Evolutionary conservation across 129 eudicot genomes (phyloP).

Genomic region (Flaveria bidentis): DNA sequence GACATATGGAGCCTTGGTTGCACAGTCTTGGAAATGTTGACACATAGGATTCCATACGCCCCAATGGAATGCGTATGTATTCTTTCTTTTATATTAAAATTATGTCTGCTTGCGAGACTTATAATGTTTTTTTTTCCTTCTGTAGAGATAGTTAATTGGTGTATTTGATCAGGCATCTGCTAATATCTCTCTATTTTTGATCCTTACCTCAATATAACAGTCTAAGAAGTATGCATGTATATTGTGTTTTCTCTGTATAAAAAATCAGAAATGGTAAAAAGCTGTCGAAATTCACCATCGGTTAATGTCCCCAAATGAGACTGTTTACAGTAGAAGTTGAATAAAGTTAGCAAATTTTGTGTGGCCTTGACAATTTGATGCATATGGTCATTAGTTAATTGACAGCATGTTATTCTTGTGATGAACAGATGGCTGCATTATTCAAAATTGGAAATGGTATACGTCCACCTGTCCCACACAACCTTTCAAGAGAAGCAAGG

Average conservation of each 20-base stretch:
- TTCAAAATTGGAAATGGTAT: conserved; percentile 69
- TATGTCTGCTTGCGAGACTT: background rate
- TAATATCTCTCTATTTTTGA: background rate
- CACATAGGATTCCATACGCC: conserved; percentile 68
- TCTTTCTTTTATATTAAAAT: background rate
- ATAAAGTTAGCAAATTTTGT: background rate
- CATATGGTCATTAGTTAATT: conserved; percentile 16
- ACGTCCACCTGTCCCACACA: conserved; percentile 68
- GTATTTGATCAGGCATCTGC: background rate
- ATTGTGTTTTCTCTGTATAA: too few relatives aligned
- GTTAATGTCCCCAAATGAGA: background rate
- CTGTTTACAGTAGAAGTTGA: background rate
- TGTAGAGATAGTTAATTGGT: background rate
- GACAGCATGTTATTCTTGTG: conserved; percentile 23
- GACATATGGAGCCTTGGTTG: conserved; percentile 99
- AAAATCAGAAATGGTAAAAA: background rate
- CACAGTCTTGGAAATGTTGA: conserved; percentile 92
- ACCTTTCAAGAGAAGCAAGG: conserved; percentile 64
- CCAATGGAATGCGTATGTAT: conserved; percentile 73
- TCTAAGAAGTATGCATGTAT: too few relatives aligned
- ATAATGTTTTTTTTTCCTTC: background rate
- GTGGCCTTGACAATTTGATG: background rate
- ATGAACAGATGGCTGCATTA: conserved; percentile 70
- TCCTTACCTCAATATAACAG: too few relatives aligned
- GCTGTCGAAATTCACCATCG: background rate